Evolutionary conservation across 805 yeast species (phyloP).

Genomic region (Wickerhamiella parazyma): DNA sequence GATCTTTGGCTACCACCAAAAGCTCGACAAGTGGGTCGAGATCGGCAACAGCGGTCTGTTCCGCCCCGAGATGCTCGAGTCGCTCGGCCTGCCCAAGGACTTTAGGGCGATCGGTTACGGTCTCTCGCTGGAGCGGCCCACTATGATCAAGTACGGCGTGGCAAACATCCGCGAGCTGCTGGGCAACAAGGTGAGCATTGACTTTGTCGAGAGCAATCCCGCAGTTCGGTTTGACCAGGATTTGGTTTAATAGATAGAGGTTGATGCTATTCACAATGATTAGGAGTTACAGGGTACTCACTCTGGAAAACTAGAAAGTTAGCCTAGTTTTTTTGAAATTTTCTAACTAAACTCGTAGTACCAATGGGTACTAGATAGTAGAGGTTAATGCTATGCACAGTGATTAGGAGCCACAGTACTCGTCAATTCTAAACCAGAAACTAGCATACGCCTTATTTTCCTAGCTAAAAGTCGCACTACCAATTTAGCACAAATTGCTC

Average conservation of each 20-base stretch:
- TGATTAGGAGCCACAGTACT: no score
- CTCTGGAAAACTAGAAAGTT: no score
- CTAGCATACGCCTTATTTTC: no score
- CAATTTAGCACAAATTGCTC: no score
- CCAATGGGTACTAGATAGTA: no score
- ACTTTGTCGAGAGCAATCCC: slow-evolving; percentile 88
- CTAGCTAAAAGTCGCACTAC: no score
- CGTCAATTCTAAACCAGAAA: no score
- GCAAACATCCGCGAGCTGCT: slow-evolving; percentile 90
- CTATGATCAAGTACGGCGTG: slow-evolving; percentile 96
- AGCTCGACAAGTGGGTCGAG: slow-evolving; percentile 94
- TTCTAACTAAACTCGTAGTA: no score
- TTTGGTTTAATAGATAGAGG: slow-evolving; percentile 25
- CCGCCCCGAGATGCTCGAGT: slow-evolving; percentile 97
- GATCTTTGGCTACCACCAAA: slow-evolving; percentile 92
- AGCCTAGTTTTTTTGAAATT: no score
- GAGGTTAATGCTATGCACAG: no score
- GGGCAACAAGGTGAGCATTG: slow-evolving; percentile 93
- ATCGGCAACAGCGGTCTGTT: slow-evolving; percentile 99
- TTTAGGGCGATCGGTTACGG: slow-evolving; percentile 97
- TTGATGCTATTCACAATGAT: no score
- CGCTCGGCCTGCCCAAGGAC: slow-evolving; percentile 94
- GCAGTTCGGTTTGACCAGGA: slow-evolving; percentile 94
- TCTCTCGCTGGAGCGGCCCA: slow-evolving; percentile 91
- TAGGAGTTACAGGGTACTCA: no score